A percentile compares a stretch with the other conserved stretches of the same genome.
Conservation (phyloP, 2,329 filamentous ascomycete genomes). For the Fusarium denticulatum region DNA sequence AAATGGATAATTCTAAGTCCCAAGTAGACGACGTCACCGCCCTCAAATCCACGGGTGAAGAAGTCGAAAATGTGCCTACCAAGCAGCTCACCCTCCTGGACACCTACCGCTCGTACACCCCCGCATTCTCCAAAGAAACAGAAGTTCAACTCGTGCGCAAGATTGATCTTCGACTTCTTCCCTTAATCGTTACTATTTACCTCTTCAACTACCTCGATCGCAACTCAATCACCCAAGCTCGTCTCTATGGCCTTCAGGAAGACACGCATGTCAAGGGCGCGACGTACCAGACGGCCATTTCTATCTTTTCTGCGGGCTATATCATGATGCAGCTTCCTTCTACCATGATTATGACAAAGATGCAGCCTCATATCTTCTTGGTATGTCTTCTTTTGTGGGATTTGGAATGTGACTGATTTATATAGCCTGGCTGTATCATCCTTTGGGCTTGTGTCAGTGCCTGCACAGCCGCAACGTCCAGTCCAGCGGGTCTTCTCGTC, state of each 20-base stretch:
- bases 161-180: background rate
- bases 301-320: background rate
- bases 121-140: background rate
- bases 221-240: background rate
- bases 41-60: background rate
- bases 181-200: background rate
- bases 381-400: rapidly evolving
- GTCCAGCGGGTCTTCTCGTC: background rate
- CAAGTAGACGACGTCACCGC: background rate
- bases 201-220: background rate
- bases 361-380: background rate
- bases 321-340: background rate
- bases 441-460: background rate
- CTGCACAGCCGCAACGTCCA: background rate
- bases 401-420: background rate
- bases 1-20: background rate
- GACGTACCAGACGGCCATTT: background rate
- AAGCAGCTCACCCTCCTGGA: background rate
- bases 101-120: background rate
- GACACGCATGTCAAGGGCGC: background rate
- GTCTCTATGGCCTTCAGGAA: background rate
- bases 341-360: background rate
- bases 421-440: background rate
- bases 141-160: background rate
- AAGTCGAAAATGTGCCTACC: background rate